Percentiles rank a stretch among this genome's conserved stretches.
These are phyloP conservation scores for Chrysophaeum taylorii DNA, from an alignment of 352 stramenopile genomes.

Conservation along the genomic window DNA sequence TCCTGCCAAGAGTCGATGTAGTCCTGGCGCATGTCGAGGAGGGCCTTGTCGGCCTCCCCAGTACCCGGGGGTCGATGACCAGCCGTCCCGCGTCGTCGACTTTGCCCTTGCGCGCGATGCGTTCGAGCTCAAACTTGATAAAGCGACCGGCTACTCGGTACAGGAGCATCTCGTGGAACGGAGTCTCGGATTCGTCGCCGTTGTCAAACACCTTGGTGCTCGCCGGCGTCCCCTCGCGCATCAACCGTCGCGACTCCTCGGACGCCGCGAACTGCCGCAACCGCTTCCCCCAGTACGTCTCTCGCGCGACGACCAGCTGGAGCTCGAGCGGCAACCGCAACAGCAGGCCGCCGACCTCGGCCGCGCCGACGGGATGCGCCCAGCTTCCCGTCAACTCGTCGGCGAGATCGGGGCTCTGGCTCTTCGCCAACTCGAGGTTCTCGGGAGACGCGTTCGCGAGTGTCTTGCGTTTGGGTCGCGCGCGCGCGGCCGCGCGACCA, in stretches of 20 bases:
- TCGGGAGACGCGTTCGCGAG: too few species aligned
- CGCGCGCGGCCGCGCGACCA: too few species aligned
- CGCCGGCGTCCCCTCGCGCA: not conserved
- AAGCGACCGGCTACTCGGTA: not conserved
- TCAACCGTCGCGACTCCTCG: not conserved
- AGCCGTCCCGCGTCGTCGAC: not conserved
- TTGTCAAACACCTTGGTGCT: too few species aligned
- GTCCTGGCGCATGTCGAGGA: slow-evolving; percentile 7
- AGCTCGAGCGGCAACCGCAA: slow-evolving; percentile 44
- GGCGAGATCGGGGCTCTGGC: not conserved
- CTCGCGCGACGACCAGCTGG: not conserved
- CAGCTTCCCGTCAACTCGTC: not conserved
- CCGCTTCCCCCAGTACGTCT: not conserved
- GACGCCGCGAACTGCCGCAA: not conserved
- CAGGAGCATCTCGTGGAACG: not conserved
- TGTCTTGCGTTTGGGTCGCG: too few species aligned
- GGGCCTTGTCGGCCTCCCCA: not conserved
- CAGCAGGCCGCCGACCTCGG: slow-evolving; percentile 48
- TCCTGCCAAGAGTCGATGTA: not conserved
- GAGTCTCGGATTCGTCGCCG: not conserved
- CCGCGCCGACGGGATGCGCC: slow-evolving; percentile 17
- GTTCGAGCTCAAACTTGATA: not conserved
- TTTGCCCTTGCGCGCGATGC: not conserved
- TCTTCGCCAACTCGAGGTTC: not conserved
- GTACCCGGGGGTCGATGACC: not conserved